Evolutionary conservation across 306 rosid genomes (phyloP).

Genomic region (Acmispon strigosus): DNA sequence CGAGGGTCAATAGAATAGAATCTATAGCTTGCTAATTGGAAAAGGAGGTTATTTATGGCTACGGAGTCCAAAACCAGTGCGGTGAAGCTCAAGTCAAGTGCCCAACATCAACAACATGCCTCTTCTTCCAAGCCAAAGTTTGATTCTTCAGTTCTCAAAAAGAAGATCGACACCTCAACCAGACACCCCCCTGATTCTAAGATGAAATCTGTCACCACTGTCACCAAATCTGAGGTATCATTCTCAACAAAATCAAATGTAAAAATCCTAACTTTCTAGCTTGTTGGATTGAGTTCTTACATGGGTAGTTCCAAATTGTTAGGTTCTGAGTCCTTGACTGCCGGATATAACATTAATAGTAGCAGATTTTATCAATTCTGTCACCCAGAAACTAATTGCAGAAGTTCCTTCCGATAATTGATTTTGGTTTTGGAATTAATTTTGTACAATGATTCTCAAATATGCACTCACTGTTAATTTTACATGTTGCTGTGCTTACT

Average conservation of each 20-base stretch:
- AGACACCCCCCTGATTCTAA: conserved; percentile 42
- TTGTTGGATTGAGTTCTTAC: conserved; percentile 18
- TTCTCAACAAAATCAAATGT: neutral
- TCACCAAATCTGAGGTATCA: conserved; percentile 66
- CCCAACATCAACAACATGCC: conserved; percentile 49
- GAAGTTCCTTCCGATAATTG: too few relatives aligned
- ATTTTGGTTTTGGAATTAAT: too few relatives aligned
- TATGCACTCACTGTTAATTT: neutral
- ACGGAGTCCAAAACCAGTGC: conserved; percentile 38
- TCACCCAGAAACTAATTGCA: too few relatives aligned
- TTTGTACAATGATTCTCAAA: too few relatives aligned
- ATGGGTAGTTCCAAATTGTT: conserved; percentile 5
- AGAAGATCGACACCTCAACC: conserved; percentile 46
- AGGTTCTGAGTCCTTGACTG: conserved; percentile 9
- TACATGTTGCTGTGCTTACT: neutral
- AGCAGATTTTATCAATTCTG: too few relatives aligned
- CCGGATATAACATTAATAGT: neutral
- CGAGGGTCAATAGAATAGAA: conserved; percentile 27
- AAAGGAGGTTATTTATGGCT: conserved; percentile 31
- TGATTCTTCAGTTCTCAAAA: conserved; percentile 39
- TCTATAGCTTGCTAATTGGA: neutral
- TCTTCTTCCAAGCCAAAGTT: conserved; percentile 47
- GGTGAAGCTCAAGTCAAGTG: conserved; percentile 41
- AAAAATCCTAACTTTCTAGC: conserved; percentile 6
- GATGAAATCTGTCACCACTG: conserved; percentile 38